Percentiles rank a stretch among this genome's conserved stretches.
Conservation (phyloP, 176 grass and related monocot species). For the Puccinellia tenuiflora region DNA sequence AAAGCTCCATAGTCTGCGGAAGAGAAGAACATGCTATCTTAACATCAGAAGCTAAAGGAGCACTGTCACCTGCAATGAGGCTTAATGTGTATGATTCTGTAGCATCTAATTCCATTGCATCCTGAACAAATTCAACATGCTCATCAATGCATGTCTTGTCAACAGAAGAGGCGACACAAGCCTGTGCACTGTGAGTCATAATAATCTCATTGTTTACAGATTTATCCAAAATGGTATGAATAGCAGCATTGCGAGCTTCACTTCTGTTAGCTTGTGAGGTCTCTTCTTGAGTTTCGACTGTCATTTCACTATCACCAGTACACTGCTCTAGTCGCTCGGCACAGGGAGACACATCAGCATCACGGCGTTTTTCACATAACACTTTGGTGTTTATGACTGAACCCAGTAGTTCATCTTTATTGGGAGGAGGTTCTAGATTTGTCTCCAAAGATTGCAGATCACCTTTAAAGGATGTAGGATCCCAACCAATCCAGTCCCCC, state of each 20-base stretch:
- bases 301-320: constrained; percentile 11
- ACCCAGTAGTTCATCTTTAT: background rate
- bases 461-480: constrained; percentile 51
- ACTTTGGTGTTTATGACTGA: constrained; percentile 26
- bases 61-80: background rate
- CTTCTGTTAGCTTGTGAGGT: background rate
- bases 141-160: background rate
- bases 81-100: constrained; percentile 1
- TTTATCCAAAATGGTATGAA: background rate
- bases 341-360: constrained; percentile 10
- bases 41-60: constrained; percentile 16
- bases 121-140: background rate
- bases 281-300: background rate
- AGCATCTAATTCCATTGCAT: constrained; percentile 36
- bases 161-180: background rate
- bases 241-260: background rate
- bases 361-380: background rate
- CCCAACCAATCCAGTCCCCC: constrained; percentile 60
- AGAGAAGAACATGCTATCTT: constrained; percentile 10
- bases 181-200: constrained; percentile 11
- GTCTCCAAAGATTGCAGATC: constrained; percentile 37
- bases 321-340: constrained; percentile 13
- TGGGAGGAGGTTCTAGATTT: constrained; percentile 38
- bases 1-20: background rate
- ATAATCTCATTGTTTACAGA: background rate